Base-by-base conservation (phyloP, 495 filamentous ascomycete genomes). In the Neurospora sp. region DNA sequence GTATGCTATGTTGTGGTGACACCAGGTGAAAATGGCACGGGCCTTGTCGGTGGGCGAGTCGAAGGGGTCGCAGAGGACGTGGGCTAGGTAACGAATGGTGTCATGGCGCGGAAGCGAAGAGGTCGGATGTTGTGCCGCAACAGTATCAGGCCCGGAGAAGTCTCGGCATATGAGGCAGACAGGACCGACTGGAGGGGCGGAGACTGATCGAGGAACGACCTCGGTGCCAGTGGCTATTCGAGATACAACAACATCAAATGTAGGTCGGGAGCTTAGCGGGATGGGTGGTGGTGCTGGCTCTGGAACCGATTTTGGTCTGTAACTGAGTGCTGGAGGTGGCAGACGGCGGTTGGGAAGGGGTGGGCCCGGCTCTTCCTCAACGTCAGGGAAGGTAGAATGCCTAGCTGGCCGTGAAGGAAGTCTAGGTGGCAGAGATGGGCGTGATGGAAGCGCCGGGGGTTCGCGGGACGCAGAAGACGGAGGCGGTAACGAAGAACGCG, bases 1-100 rank as follows among this genome's bases (percentile, higher is more conserved):
- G 82, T 99, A 99, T 66, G 84, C 84, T 74, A 99, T 89, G 78
- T 98, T 98, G 81, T 99, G 91, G 81, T 98, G 96, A 69, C 93
- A 87, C 96, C 95, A 99, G 9, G 93, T 93, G 81, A 99, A 99
- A 73, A 99, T 91, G 10, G 87, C 92, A 18, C 96, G 88, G 12
- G 96, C 95, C 82, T 97, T 97, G 80, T 98, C 96, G 3, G 95
- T 97, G 0, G 81, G 76, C 3, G 92, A 96, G 7, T 89, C 82
- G 79, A 98, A 98, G 2, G 93, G 93, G 9, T 85, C 80, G 70
- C 93, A 95, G 35, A 98, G 87, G 71, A 91, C 89, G 46, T 87
- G 83, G 0, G 94, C 93, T 16, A 99, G 88, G 85, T 91, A 91
- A 18, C 83, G 86, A 14, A 87, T 80, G n/a, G 83, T 79, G 79